phyloP scores from a whole-genome alignment of 2,329 filamentous ascomycete species.

The Fusarium heterosporum region DNA sequence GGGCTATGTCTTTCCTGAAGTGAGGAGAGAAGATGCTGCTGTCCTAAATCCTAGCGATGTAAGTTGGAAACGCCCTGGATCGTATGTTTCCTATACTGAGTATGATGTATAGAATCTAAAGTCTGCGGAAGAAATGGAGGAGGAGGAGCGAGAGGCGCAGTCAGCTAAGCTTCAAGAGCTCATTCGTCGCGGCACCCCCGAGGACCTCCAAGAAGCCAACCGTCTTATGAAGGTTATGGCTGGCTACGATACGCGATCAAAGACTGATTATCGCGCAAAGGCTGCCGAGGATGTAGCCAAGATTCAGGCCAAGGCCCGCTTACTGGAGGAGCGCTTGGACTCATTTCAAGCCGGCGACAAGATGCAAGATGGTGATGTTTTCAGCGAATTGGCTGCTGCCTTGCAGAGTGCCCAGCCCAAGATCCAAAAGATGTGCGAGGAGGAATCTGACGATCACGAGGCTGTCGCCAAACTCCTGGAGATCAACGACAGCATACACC shows the following conservation, averaged over 20 bases:
- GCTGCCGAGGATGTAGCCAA: constrained; percentile 94
- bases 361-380: constrained; percentile 75
- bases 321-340: constrained; percentile 93
- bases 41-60: constrained; percentile 97
- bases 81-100: constrained; percentile 55
- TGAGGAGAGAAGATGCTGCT: constrained; percentile 92
- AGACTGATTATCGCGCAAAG: constrained; percentile 98
- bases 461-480: constrained; percentile 95
- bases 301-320: constrained; percentile 93
- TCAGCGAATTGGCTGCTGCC: constrained; percentile 87
- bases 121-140: constrained; percentile 98
- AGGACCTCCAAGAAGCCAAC: constrained; percentile 96
- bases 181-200: constrained; percentile 89
- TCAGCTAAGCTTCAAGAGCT: constrained; percentile 98
- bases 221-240: constrained; percentile 99
- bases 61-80: constrained; percentile 56
- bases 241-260: constrained; percentile 92
- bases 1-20: constrained; percentile 94
- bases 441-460: constrained; percentile 96
- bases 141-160: constrained; percentile 93
- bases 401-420: constrained; percentile 96
- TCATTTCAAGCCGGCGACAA: constrained; percentile 84
- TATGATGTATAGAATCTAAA: constrained; percentile 77
- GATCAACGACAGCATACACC: constrained; percentile 98
- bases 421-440: constrained; percentile 99